Evolutionary conservation across 169 alveolate species (phyloP), one percentile per base, ranked within the genome.

Genomic region (Ichthyophthirius multifiliis): DNA sequence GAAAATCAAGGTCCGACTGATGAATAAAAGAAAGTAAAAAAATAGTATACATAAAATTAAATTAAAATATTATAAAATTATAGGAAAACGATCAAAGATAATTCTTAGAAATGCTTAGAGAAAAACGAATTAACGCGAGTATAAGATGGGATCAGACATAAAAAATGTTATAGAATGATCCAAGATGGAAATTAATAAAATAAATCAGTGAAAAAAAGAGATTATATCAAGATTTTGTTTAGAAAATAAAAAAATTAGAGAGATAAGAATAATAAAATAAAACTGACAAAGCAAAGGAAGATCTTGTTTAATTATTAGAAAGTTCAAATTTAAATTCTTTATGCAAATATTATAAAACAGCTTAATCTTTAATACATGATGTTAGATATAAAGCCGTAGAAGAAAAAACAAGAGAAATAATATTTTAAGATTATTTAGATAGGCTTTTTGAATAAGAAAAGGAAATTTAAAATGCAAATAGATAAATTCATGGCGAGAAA

Each of bases 361-460:
- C 82, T 15, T 41, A 75, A 5, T 37, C n/a, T 23, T 82, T 82
- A 31, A 35, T 41, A 34, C 64, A 55, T 12, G 87, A 82, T 30
- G 83, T 83, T 34, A 75, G 84, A 65, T 83, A 64, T 55, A 83
- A 76, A 47, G 73, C 44, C n/a, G 43, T 83, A 6, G 84, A 75
- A 32, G 89, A 83, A 76, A 83, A 75, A 47, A 75, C 55, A 43
- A 62, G 84, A 31, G 84, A 75, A 75, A 67, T 65, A 18, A 47
- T 62, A 5, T 83, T 75, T 27, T 65, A 83, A 64, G 89, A 83
- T 27, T 83, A 43, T 75, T 75, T 83, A 45, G 89, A 83, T 64
- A 74, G 43, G 9, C 43, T 83, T 1, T 83, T 63, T 18, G 64
- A 75, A 44, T 30, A 65, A 37, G 89, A 83, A 12, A 65, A 41